Percentiles rank a stretch among this genome's conserved stretches.
These are phyloP conservation scores for Cryphonectria japonica DNA, from an alignment of 2,329 filamentous ascomycete species.

Conservation along the genomic window DNA sequence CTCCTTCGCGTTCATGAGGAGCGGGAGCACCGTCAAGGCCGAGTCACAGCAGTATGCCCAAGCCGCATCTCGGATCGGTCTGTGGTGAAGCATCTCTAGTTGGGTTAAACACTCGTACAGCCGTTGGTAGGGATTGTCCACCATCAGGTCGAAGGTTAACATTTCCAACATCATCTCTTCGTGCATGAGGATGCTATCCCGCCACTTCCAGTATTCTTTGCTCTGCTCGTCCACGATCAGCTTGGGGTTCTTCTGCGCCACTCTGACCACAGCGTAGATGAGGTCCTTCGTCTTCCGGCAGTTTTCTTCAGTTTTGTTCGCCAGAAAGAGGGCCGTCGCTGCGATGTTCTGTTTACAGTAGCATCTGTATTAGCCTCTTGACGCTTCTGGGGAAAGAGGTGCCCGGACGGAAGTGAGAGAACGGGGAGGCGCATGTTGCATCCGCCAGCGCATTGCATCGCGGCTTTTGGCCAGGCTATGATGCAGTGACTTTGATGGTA, in stretches of 20 bases:
- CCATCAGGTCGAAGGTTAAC: slow-evolving; percentile 90
- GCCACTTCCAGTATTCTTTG: slow-evolving; percentile 98
- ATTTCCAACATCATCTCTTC: slow-evolving; percentile 92
- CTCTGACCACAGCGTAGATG: slow-evolving; percentile 89
- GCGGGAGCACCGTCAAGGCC: slow-evolving; percentile 79
- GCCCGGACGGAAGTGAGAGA: background rate
- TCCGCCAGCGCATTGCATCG: background rate
- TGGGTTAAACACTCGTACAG: slow-evolving; percentile 80
- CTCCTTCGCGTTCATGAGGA: slow-evolving; percentile 77
- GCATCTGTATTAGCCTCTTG: slow-evolving; percentile 1
- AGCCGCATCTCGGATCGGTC: slow-evolving; percentile 78
- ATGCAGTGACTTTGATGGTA: background rate
- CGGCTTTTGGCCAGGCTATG: background rate
- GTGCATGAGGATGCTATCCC: slow-evolving; percentile 88
- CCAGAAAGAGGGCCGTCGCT: slow-evolving; percentile 87
- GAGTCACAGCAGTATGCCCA: slow-evolving; percentile 96
- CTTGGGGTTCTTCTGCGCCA: slow-evolving; percentile 91
- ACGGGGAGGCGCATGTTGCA: background rate
- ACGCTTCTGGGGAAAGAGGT: too few relatives aligned
- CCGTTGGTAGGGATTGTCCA: slow-evolving; percentile 84
- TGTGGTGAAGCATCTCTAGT: slow-evolving; percentile 77
- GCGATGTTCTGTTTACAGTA: slow-evolving; percentile 68
- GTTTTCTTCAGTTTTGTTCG: slow-evolving; percentile 97
- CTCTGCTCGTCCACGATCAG: slow-evolving; percentile 93
- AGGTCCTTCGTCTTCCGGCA: slow-evolving; percentile 94